A percentile compares a stretch with the other conserved stretches of the same genome.
phyloP scores from a whole-genome alignment of 768 basidiomycete species.

The Kwoniella shandongensis region DNA sequence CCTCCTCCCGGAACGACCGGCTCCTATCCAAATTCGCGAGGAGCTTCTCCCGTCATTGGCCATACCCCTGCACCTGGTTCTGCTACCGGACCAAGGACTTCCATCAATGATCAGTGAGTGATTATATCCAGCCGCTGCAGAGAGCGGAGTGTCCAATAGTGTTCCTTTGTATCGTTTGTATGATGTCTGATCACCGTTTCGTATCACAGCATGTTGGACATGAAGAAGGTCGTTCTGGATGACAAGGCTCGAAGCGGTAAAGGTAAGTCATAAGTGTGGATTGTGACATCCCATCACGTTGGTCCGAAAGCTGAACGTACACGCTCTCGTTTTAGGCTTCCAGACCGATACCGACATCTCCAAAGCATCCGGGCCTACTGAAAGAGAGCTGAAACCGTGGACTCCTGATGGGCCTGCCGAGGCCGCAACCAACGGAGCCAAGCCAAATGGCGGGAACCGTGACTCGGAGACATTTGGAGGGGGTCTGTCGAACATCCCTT shows the following conservation, averaged over 20 bases:
- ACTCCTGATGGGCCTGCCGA: constrained; percentile 16
- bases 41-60: constrained; percentile 11
- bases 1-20: constrained; percentile 31
- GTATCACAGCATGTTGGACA: constrained; percentile 32
- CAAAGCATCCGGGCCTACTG: constrained; percentile 9
- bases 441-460: constrained; percentile 14
- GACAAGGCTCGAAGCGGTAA: constrained; percentile 22
- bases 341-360: constrained; percentile 49
- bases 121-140: too few species aligned
- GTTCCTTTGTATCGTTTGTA: too few species aligned
- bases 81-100: constrained; percentile 21
- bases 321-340: constrained; percentile 24
- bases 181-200: constrained; percentile 10
- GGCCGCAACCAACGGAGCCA: constrained; percentile 5
- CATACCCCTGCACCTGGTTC: constrained; percentile 14
- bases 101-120: constrained; percentile 45
- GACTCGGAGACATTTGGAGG: constrained; percentile 48
- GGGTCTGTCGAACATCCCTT: constrained; percentile 19
- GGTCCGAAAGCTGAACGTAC: not conserved
- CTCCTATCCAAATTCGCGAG: constrained; percentile 19
- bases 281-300: not conserved
- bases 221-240: constrained; percentile 32
- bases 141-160: too few species aligned
- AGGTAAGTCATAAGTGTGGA: constrained; percentile 15
- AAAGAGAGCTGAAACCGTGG: constrained; percentile 49